phyloP scores from a whole-genome alignment of 2,329 filamentous ascomycete genomes.

The Sporothrix brasiliensis region DNA sequence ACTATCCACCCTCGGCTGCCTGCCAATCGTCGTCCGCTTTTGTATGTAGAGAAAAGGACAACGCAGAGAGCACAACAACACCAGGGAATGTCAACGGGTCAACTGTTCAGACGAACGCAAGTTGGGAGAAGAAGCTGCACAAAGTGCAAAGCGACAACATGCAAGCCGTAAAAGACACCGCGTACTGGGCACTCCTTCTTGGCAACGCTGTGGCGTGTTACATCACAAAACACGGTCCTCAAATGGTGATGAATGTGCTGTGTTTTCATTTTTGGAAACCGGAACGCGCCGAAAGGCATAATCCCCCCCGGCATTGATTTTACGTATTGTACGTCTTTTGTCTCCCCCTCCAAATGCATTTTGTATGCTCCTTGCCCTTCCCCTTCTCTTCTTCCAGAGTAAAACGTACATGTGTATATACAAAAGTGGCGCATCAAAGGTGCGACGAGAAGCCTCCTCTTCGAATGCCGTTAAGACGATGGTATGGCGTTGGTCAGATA shows the following conservation, averaged over 20 bases:
- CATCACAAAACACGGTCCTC: background rate
- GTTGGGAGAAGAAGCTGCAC: background rate
- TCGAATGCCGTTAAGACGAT: background rate
- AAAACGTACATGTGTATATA: conserved; percentile 20
- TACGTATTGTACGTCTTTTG: background rate
- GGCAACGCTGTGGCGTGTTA: background rate
- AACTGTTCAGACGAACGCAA: conserved; percentile 15
- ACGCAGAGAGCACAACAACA: background rate
- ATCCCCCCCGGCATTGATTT: background rate
- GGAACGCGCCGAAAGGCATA: no score
- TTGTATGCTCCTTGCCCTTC: background rate
- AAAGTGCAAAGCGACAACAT: background rate
- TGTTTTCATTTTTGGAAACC: background rate
- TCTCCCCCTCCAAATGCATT: conserved; percentile 2
- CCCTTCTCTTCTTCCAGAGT: background rate
- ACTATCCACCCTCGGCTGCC: background rate
- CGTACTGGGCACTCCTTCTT: background rate
- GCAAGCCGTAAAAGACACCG: background rate
- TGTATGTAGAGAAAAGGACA: background rate
- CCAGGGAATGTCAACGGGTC: background rate
- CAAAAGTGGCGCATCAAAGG: conserved; percentile 7
- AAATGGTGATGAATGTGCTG: background rate
- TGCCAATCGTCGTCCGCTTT: background rate
- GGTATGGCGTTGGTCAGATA: conserved; percentile 6
- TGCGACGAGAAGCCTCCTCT: background rate